These are phyloP conservation scores for Apophysomyces sp. DNA, from an alignment of 371 early-diverging fungal genomes.

Conservation along the genomic window DNA sequence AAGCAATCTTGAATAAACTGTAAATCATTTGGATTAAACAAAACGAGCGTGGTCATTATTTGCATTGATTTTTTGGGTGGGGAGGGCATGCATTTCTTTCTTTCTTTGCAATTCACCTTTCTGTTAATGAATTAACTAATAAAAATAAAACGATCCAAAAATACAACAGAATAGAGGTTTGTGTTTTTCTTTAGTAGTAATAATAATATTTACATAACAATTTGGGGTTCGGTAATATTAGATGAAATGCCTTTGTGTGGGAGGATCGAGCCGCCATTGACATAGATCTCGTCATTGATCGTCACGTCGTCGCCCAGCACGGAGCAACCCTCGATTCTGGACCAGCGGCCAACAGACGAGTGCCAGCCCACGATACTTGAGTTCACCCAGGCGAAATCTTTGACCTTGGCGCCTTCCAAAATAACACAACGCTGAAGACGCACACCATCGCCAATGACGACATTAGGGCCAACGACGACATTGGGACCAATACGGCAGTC, in stretches of 20 bases:
- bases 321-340: slow-evolving; percentile 89
- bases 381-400: slow-evolving; percentile 89
- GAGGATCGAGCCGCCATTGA: slow-evolving; percentile 92
- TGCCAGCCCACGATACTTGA: slow-evolving; percentile 97
- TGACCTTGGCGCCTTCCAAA: slow-evolving; percentile 85
- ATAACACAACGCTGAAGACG: slow-evolving; percentile 88
- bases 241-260: slow-evolving; percentile 90
- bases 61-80: too few relatives aligned
- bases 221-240: slow-evolving; percentile 90
- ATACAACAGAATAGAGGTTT: too few relatives aligned
- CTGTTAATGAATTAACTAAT: too few relatives aligned
- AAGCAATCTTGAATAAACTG: too few relatives aligned
- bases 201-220: slow-evolving; percentile 81
- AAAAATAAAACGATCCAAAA: too few relatives aligned
- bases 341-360: slow-evolving; percentile 92
- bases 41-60: too few relatives aligned
- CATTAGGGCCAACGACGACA: slow-evolving; percentile 92
- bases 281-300: slow-evolving; percentile 87
- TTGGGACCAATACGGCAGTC: slow-evolving; percentile 96
- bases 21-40: too few relatives aligned
- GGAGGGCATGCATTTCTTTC: too few relatives aligned
- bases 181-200: too few relatives aligned
- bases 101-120: too few relatives aligned
- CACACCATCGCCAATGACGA: slow-evolving; percentile 94
- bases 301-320: slow-evolving; percentile 96